Base-by-base conservation (phyloP, 2,329 filamentous ascomycete species). In the Podosphaera fusca region DNA sequence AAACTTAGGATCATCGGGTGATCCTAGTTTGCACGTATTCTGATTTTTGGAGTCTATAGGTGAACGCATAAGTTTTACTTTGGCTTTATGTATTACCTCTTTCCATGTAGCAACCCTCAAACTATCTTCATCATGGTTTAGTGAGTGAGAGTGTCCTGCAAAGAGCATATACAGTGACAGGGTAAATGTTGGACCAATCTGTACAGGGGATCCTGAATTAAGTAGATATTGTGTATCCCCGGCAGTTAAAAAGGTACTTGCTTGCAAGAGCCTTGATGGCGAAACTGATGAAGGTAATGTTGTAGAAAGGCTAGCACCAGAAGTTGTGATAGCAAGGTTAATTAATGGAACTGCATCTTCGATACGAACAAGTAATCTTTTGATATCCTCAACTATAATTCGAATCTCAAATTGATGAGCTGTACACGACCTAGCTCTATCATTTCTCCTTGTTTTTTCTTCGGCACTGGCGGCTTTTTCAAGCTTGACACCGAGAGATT, bases 111-210 rank as follows among this genome's bases (percentile, higher is more conserved):
- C 64, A 50, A 65, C 63, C 56, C 63, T 63, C 45, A 60, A 57
- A 42, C 56, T 61, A 7, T 64, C 61, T 47, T 61, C 57, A 49
- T 63, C 60, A 50, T 63, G 58, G 14, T 64, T 73, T 2, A 74
- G 71, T 45, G 78, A 70, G 40, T 62, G 72, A 2, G 82, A 73
- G 68, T 96, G 88, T 1, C 87, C 85, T 1, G 82, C 75, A 64
- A 96, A 98, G 0, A 96, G 76, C 88, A 96, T 95, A 69, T 96
- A 98, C 62, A 96, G 72, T 0, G 89, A 94, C 6, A 96, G 69
- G 0, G 79, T 84, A 65, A 95, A 96, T 0, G 82, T 79, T 0
- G 90, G 88, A 0, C 92, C 92, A 59, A 96, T 84, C 66, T 95
- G 88, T 51, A 87, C 80, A 0, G 83, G 76, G 8, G 73, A 70